phyloP scores from a whole-genome alignment of 129 eudicot genomes.

The Lactuca sativa region DNA sequence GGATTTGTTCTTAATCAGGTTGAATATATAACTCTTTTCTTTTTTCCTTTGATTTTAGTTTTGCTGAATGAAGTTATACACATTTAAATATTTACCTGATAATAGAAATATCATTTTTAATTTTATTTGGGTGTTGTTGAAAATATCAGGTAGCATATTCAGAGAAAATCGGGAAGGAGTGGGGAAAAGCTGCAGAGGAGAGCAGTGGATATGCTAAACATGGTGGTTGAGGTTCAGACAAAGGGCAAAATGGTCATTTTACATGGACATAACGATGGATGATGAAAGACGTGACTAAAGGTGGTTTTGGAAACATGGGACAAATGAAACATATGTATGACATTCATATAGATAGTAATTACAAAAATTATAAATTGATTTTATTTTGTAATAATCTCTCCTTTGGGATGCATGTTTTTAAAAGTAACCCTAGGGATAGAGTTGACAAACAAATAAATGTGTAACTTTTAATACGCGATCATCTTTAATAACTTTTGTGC shows the following conservation, averaged over 20 bases:
- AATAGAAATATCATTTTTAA: too few species aligned
- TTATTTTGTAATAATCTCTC: background rate
- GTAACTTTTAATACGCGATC: background rate
- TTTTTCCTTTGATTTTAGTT: background rate
- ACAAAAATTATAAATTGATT: too few species aligned
- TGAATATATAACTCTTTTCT: slow-evolving; percentile 41
- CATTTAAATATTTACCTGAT: background rate
- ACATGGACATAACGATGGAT: background rate
- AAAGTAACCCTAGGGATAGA: background rate
- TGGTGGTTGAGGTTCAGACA: slow-evolving; percentile 27
- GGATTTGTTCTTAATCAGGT: slow-evolving; percentile 93
- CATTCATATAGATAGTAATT: background rate
- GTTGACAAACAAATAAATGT: background rate
- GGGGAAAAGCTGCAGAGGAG: slow-evolving; percentile 74
- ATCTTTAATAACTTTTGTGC: too few species aligned
- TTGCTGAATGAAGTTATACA: background rate
- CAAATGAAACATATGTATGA: background rate
- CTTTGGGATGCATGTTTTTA: background rate
- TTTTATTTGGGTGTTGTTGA: background rate
- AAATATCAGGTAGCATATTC: slow-evolving; percentile 52
- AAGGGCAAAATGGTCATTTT: background rate
- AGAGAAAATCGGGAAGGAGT: slow-evolving; percentile 70
- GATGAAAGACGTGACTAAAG: background rate
- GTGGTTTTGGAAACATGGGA: background rate
- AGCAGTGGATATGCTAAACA: slow-evolving; percentile 57